Conservation (phyloP, 305 asterid genomes). For the Euphrasia arctica region DNA sequence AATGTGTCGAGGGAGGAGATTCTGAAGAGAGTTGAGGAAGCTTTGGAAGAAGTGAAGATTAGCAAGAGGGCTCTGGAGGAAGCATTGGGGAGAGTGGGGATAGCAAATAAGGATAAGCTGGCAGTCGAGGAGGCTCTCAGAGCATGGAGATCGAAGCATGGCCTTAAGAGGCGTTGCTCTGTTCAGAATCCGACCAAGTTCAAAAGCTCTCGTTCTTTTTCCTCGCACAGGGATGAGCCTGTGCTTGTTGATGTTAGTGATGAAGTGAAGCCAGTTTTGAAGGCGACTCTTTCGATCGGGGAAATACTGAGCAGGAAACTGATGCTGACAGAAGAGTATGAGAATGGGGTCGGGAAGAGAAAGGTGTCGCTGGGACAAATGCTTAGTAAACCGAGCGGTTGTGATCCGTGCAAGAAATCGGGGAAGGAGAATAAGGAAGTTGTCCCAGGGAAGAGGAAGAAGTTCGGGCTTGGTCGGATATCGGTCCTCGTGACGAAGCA, state of each 20-base stretch:
- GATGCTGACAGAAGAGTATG: constrained; percentile 66
- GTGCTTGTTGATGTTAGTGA: constrained; percentile 38
- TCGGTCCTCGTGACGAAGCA: constrained; percentile 61
- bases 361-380: constrained; percentile 77
- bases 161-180: constrained; percentile 51
- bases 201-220: constrained; percentile 40
- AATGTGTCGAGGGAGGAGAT: constrained; percentile 50
- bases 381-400: constrained; percentile 46
- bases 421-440: constrained; percentile 46
- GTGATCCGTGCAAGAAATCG: constrained; percentile 28
- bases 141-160: constrained; percentile 85
- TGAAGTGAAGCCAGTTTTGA: constrained; percentile 56
- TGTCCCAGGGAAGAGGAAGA: constrained; percentile 69
- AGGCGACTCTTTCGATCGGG: constrained; percentile 80
- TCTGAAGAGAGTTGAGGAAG: constrained; percentile 75
- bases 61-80: constrained; percentile 80
- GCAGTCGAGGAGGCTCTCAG: constrained; percentile 87
- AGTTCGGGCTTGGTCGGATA: constrained; percentile 68
- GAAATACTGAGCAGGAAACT: constrained; percentile 84
- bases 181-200: constrained; percentile 53
- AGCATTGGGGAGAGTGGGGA: constrained; percentile 70
- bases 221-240: constrained; percentile 47
- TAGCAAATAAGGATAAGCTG: constrained; percentile 66
- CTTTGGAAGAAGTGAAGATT: constrained; percentile 66
- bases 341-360: constrained; percentile 48